phyloP scores from a whole-genome alignment of 192 early-diverging fungal species.

The Dissophora ornata region DNA sequence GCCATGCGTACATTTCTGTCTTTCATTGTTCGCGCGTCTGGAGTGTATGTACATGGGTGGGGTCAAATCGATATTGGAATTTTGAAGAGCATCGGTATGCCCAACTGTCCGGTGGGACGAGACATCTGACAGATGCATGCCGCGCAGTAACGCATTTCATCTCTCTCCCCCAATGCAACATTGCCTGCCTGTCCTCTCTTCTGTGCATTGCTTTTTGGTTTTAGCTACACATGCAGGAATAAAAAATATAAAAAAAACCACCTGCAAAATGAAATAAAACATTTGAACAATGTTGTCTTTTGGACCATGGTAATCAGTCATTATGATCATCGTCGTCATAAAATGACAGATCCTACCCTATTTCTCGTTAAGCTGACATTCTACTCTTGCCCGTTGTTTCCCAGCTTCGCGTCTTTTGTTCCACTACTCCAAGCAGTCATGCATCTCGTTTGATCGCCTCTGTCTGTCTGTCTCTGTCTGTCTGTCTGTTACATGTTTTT shows the following conservation, averaged over 20 bases:
- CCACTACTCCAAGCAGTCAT: too few relatives aligned
- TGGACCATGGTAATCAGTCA: background rate
- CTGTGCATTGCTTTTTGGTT: too few relatives aligned
- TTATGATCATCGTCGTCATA: background rate
- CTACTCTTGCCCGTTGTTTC: constrained; percentile 7
- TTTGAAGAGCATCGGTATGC: constrained; percentile 14
- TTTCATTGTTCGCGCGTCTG: background rate
- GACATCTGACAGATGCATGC: background rate
- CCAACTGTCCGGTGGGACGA: constrained; percentile 14
- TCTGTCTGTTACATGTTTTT: too few relatives aligned
- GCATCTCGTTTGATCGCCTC: too few relatives aligned
- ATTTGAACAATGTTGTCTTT: too few relatives aligned
- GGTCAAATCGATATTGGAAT: constrained; percentile 52
- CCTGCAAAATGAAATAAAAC: background rate
- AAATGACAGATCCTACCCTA: background rate
- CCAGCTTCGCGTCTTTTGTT: background rate
- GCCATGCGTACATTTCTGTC: too few relatives aligned
- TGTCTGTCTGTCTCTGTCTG: too few relatives aligned
- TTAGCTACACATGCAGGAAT: too few relatives aligned
- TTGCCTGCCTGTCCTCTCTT: too few relatives aligned
- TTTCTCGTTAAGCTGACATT: constrained; percentile 1
- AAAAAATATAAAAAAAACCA: too few relatives aligned
- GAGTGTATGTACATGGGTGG: background rate
- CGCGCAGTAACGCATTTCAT: background rate
- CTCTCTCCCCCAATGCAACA: background rate